Evolutionary conservation across 768 basidiomycete genomes (phyloP), one percentile per base, ranked within the genome.

Genomic region (Auricularia sp.): DNA sequence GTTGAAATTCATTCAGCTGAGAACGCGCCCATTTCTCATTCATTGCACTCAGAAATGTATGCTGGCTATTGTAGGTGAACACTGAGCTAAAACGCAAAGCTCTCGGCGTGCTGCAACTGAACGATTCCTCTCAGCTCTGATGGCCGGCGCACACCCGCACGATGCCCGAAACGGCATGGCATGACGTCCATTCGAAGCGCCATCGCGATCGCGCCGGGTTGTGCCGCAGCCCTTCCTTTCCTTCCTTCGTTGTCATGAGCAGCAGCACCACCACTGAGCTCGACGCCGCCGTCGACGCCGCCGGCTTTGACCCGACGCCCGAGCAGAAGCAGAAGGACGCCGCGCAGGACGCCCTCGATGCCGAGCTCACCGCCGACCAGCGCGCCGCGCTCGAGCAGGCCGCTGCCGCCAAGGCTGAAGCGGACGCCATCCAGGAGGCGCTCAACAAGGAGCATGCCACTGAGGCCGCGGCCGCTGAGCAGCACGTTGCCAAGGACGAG

Each of bases 281-380:
- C 53, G 8, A 11, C 29, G 56, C 29, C 23, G 34, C 7, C 7
- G 56, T 23, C 34, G 21, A 6, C 14, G 56, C 56, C 16, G 16
- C 53, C 16, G 53, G 12, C 18, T 21, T 21, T 8, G 56, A 59
- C 10, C 39, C 39, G 47, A 3, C 56, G 56, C 56, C 56, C 12
- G 56, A 59, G 56, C 56, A 59, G 29, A 59, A 59, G 56, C 56
- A 59, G 56, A 23, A 33, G 21, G 56, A 59, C 10, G 56, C 56
- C 12, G 56, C 29, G 14, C 12, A 7, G 29, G 21, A 33, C 16
- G 29, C 56, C 8, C 7, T 7, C 11, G 29, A 59, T 10, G 56
- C 5, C 4, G 23, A 29, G 56, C 8, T 59, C 8, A 33, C 21
- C 11, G 21, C 18, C 56, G 56, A 59, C 56, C 56, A 59, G 56